A percentile compares a stretch with the other conserved stretches of the same genome.
phyloP scores from a whole-genome alignment of 129 eudicot species.

The Mikania micrantha region DNA sequence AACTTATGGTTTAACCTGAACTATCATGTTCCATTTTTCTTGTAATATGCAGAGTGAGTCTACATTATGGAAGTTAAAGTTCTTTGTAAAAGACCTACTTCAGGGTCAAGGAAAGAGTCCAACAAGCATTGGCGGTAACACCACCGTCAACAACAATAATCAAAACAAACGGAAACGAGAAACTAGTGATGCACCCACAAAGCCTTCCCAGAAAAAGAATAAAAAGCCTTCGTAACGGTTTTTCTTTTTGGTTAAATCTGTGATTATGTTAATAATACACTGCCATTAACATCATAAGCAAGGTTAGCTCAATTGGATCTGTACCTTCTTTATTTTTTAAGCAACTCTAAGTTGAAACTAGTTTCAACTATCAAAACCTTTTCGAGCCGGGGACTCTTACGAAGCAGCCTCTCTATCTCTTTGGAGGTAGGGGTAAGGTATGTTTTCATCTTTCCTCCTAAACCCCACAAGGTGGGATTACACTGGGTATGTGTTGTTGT shows the following conservation, averaged over 20 bases:
- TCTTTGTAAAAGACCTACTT: slow-evolving; percentile 55
- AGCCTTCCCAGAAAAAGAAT: slow-evolving; percentile 46
- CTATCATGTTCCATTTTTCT: not conserved
- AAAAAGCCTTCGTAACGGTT: slow-evolving; percentile 33
- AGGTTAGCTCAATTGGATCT: slow-evolving; percentile 10
- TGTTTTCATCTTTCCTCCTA: too few species aligned
- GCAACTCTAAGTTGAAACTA: not conserved
- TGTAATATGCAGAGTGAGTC: slow-evolving; percentile 53
- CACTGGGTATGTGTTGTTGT: too few species aligned
- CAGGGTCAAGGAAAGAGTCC: slow-evolving; percentile 44
- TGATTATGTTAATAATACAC: slow-evolving; percentile 36
- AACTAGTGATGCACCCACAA: slow-evolving; percentile 35
- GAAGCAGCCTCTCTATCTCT: too few species aligned
- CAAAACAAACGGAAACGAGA: slow-evolving; percentile 48
- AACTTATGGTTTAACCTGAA: not conserved
- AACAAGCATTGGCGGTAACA: slow-evolving; percentile 30
- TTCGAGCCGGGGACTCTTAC: not conserved
- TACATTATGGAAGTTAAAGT: slow-evolving; percentile 77
- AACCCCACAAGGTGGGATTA: too few species aligned
- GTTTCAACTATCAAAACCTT: too few species aligned
- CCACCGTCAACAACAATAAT: slow-evolving; percentile 26
- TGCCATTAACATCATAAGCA: slow-evolving; percentile 22
- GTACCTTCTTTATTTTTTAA: not conserved
- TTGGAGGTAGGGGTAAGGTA: too few species aligned
- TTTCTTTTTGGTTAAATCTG: slow-evolving; percentile 23